Percentiles rank a stretch among this genome's conserved stretches.
Evolutionary conservation across 257 asterid species (phyloP).

Genomic region (Gentiana dahurica): DNA sequence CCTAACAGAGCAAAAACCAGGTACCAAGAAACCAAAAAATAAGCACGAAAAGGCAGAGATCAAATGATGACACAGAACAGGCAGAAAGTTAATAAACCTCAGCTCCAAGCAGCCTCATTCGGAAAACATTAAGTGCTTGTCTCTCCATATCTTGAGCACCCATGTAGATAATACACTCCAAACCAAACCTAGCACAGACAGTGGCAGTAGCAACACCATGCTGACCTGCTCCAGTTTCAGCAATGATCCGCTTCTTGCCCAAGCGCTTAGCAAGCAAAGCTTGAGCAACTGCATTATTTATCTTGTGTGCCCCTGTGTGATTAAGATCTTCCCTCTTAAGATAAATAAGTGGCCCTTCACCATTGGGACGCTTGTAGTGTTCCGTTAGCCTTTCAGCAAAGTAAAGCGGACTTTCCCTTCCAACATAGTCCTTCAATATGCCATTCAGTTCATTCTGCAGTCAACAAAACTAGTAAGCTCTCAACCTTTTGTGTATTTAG

Average conservation of each 20-base stretch:
- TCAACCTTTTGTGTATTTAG: no score
- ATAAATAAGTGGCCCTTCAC: constrained; percentile 73
- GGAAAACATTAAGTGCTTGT: constrained; percentile 83
- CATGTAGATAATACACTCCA: constrained; percentile 77
- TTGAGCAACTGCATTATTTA: constrained; percentile 86
- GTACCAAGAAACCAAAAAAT: no score
- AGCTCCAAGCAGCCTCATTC: constrained; percentile 94
- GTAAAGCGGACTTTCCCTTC: constrained; percentile 91
- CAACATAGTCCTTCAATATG: constrained; percentile 84
- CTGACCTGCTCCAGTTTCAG: constrained; percentile 99
- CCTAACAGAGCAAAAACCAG: no score
- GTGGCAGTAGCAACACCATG: constrained; percentile 99
- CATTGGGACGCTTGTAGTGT: constrained; percentile 61
- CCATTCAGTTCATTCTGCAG: constrained; percentile 72
- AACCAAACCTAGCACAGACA: constrained; percentile 92
- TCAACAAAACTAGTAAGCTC: neutral
- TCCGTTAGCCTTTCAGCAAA: constrained; percentile 86
- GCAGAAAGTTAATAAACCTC: constrained; percentile 45
- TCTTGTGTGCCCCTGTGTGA: constrained; percentile 97
- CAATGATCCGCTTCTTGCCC: constrained; percentile 84
- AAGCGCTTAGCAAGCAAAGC: constrained; percentile 87
- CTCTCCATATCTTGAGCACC: constrained; percentile 99
- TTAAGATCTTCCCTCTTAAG: constrained; percentile 94
- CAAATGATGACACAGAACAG: constrained; percentile 6
- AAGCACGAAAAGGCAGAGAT: no score